Evolutionary conservation across 495 filamentous ascomycete genomes (phyloP).

Genomic region (Ascodesmis nigricans): DNA sequence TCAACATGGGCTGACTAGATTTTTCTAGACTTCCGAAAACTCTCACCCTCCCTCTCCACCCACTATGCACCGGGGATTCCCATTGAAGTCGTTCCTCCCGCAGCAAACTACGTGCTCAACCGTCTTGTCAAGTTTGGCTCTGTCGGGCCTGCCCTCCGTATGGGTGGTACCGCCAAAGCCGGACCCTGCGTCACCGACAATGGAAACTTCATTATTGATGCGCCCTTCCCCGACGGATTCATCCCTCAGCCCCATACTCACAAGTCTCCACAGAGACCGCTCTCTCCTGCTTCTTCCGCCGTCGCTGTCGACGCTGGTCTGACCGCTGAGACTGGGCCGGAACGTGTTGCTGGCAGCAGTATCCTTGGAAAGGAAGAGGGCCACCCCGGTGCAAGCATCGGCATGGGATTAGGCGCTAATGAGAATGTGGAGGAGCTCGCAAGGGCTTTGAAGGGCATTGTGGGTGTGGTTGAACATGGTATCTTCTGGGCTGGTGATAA

Average conservation of each 20-base stretch:
- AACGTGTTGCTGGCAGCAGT: slow-evolving; percentile 15
- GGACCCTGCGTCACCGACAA: slow-evolving; percentile 84
- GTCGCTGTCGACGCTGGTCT: slow-evolving; percentile 14
- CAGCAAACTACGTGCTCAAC: slow-evolving; percentile 45
- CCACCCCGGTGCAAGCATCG: slow-evolving; percentile 18
- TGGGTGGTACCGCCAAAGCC: slow-evolving; percentile 44
- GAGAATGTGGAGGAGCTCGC: slow-evolving; percentile 54
- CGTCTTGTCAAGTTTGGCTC: slow-evolving; percentile 51
- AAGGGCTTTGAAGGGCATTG: slow-evolving; percentile 50
- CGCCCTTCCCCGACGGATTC: slow-evolving; percentile 53
- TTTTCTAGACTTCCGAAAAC: slow-evolving; percentile 61
- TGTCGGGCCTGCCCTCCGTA: slow-evolving; percentile 41
- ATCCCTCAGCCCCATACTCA: slow-evolving; percentile 24
- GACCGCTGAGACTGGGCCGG: slow-evolving; percentile 12
- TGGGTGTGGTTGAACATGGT: slow-evolving; percentile 78
- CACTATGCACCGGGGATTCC: slow-evolving; percentile 60
- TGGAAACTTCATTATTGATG: slow-evolving; percentile 80
- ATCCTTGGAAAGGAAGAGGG: slow-evolving; percentile 23
- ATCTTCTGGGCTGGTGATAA: slow-evolving; percentile 69
- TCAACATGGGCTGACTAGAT: not conserved
- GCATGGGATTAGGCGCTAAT: slow-evolving; percentile 23
- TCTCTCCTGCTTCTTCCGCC: slow-evolving; percentile 12
- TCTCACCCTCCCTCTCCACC: slow-evolving; percentile 52
- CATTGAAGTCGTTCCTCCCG: slow-evolving; percentile 76
- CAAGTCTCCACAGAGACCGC: slow-evolving; percentile 11